Base-by-base conservation (phyloP, 23 red algal genomes). In the Gracilaria caudata region DNA sequence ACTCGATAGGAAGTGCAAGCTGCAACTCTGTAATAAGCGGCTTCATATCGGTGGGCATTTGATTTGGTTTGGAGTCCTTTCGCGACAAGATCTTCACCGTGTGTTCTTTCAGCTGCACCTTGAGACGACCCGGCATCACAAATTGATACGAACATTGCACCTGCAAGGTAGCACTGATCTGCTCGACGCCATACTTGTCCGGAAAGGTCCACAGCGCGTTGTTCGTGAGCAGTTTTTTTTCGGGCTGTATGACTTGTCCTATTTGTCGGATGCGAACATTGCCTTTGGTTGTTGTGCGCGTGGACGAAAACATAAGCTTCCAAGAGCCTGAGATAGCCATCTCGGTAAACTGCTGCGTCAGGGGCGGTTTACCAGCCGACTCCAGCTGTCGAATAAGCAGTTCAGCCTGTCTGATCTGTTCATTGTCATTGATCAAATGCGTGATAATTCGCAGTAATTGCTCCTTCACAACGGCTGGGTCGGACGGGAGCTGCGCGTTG, bases 291-390 rank as follows among this genome's bases (percentile, higher is more conserved):
- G 17, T 61, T 29, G 51, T 70, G 11, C 33, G 60, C 16, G 73
- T 58, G 41, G 83, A 87, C 4, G 87, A 82, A 45, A 82, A 91
- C 19, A 79, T 11, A 5, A 91, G 39, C 14, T 71, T 66, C 87
- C 87, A 91, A 5, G 63, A 17, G 1, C 87, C 87, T 4, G 87
- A 35, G 21, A 91, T 46, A 11, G 78, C 87, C 51, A 80, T 80
- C 44, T 91, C 74, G 12, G 87, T 91, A 34, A 91, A 91, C 34
- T 43, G 14, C 17, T 68, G 61, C 24, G 87, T 91, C 13, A 63
- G 51, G 7, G 87, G 73, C n/a, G 14, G n/a, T 9, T 20, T 33
- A 10, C 33, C 37, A 7, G 68, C n/a, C 4, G 63, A 51, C 43
- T 91, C 87, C 4, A 91, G 87, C 25, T 20, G 51, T 4, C 38